A percentile compares a stretch with the other conserved stretches of the same genome.
These are phyloP conservation scores for Zygoascus biomembranicola DNA, from an alignment of 805 yeast species.

Conservation along the genomic window DNA sequence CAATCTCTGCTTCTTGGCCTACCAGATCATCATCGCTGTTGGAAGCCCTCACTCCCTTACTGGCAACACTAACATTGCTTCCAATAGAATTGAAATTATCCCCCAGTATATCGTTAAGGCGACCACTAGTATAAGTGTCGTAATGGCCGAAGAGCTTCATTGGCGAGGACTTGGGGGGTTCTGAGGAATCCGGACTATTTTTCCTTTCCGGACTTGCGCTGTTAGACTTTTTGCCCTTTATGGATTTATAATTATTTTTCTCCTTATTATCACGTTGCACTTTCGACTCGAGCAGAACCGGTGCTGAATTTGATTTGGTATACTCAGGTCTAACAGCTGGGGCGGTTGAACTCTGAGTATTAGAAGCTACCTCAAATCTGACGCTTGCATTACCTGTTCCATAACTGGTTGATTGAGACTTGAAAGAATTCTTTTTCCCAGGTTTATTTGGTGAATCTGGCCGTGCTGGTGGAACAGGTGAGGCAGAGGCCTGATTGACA, in stretches of 20 bases:
- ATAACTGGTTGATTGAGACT: no score
- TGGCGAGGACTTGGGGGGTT: conserved; percentile 8
- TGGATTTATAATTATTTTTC: neutral
- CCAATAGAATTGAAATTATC: neutral
- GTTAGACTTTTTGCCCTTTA: neutral
- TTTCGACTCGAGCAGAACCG: no score
- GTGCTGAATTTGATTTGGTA: no score
- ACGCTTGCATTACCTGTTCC: no score
- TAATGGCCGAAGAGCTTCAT: conserved; percentile 21
- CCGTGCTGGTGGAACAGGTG: neutral
- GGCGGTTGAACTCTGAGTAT: no score
- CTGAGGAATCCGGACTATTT: neutral
- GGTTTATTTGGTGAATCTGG: no score
- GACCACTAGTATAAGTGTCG: conserved; percentile 23
- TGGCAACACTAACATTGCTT: conserved; percentile 8
- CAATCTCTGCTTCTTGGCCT: neutral
- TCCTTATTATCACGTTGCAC: no score
- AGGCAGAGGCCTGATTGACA: neutral
- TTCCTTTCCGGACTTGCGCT: neutral
- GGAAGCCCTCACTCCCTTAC: conserved; percentile 2
- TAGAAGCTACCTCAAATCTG: no score
- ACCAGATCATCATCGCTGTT: neutral
- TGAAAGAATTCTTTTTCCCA: no score
- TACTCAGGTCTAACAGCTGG: no score
- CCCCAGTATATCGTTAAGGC: conserved; percentile 21